These are phyloP conservation scores for Paxillus ammoniavirescens DNA, from an alignment of 768 basidiomycete genomes.

Conservation along the genomic window DNA sequence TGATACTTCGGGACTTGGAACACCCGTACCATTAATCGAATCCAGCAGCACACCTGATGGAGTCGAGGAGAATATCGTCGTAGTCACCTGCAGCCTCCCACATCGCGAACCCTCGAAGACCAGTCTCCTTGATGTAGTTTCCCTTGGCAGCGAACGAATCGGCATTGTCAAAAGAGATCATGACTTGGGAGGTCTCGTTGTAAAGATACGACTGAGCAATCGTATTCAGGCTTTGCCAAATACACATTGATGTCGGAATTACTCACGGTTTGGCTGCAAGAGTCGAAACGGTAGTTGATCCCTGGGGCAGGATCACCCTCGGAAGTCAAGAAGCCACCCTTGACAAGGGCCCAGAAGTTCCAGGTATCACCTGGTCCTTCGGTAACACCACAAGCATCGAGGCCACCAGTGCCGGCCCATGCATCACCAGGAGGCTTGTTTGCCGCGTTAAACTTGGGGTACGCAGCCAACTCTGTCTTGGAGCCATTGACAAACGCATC, in stretches of 20 bases:
- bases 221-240: background rate
- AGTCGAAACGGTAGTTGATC: conserved; percentile 54
- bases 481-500: conserved; percentile 36
- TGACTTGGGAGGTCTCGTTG: conserved; percentile 46
- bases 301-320: conserved; percentile 32
- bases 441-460: conserved; percentile 46
- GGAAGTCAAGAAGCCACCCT: conserved; percentile 48
- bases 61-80: conserved; percentile 55
- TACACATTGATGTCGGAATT: background rate
- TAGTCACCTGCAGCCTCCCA: conserved; percentile 70
- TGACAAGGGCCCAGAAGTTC: conserved; percentile 58
- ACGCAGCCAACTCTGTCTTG: conserved; percentile 37
- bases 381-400: conserved; percentile 54
- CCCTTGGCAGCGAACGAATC: conserved; percentile 59
- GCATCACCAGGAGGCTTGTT: conserved; percentile 48
- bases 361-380: conserved; percentile 50
- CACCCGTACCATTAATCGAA: background rate
- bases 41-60: conserved; percentile 35
- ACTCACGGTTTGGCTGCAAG: conserved; percentile 67
- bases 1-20: background rate
- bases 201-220: conserved; percentile 57
- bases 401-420: conserved; percentile 49
- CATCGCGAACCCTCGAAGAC: conserved; percentile 60
- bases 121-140: conserved; percentile 47
- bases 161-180: conserved; percentile 63